These are phyloP conservation scores for Paecilomyces variotii DNA, from an alignment of 2,329 filamentous ascomycete genomes.

Conservation along the genomic window DNA sequence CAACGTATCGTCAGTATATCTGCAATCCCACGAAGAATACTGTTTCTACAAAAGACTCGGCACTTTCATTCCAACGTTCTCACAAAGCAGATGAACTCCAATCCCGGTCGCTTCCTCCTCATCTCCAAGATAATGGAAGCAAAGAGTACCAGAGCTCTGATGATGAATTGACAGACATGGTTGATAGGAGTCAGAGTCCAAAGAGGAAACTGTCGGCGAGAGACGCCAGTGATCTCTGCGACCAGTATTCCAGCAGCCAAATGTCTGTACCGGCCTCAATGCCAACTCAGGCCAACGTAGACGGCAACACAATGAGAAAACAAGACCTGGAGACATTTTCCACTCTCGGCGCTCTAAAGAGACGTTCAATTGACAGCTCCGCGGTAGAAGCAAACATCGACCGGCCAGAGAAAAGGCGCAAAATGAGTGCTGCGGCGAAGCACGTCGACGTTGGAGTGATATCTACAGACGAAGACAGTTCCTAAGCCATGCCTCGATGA, in stretches of 20 bases:
- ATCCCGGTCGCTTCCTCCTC: neutral
- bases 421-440: conserved; percentile 23
- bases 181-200: neutral
- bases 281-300: neutral
- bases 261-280: neutral
- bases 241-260: neutral
- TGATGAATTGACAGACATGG: neutral
- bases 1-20: conserved; percentile 5
- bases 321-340: neutral
- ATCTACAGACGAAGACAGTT: conserved; percentile 13
- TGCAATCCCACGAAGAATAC: neutral
- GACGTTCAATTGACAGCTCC: neutral
- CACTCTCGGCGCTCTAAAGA: neutral
- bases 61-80: neutral
- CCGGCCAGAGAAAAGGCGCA: conserved; percentile 18
- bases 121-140: neutral
- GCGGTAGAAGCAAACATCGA: conserved; percentile 6
- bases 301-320: neutral
- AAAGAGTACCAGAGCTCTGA: conserved; percentile 1
- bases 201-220: conserved; percentile 4
- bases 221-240: neutral
- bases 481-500: neutral
- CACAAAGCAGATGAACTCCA: neutral
- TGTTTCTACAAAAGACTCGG: neutral
- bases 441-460: conserved; percentile 21